phyloP scores from a whole-genome alignment of 371 early-diverging fungal species.

The Quaeritorhiza haematococci region DNA sequence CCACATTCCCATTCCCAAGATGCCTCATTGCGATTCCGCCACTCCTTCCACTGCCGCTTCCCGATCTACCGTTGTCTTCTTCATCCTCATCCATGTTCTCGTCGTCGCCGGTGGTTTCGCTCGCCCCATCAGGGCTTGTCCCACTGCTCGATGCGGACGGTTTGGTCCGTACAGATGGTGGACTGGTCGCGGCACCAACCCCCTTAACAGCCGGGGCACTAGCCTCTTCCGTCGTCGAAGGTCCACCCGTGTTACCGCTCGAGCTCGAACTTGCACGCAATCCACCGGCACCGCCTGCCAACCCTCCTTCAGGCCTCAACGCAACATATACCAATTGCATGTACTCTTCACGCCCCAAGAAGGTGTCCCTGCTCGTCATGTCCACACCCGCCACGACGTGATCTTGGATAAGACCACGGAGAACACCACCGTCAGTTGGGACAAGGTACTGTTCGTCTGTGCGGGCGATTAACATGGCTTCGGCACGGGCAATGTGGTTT shows the following conservation, averaged over 20 bases:
- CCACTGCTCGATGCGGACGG: no score
- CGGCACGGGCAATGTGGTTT: conserved; percentile 92
- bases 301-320: conserved; percentile 68
- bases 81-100: no score
- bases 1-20: conserved; percentile 46
- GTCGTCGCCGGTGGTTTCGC: not conserved
- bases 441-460: conserved; percentile 97
- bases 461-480: conserved; percentile 91
- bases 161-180: no score
- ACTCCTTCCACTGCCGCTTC: no score
- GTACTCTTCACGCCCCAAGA: conserved; percentile 89
- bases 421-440: conserved; percentile 96
- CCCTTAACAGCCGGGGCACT: conserved; percentile 19
- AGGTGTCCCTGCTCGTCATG: conserved; percentile 86
- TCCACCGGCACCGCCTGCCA: no score
- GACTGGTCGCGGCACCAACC: no score
- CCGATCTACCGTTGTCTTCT: no score
- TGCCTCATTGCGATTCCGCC: not conserved
- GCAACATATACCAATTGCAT: conserved; percentile 88
- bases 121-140: no score
- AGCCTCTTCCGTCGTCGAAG: conserved; percentile 3
- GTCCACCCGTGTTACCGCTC: conserved; percentile 25
- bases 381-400: conserved; percentile 97
- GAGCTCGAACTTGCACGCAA: no score
- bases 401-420: conserved; percentile 99